A percentile compares a stretch with the other conserved stretches of the same genome.
Conservation (phyloP, 2,329 filamentous ascomycete genomes). For the Cladosporium halotolerans region DNA sequence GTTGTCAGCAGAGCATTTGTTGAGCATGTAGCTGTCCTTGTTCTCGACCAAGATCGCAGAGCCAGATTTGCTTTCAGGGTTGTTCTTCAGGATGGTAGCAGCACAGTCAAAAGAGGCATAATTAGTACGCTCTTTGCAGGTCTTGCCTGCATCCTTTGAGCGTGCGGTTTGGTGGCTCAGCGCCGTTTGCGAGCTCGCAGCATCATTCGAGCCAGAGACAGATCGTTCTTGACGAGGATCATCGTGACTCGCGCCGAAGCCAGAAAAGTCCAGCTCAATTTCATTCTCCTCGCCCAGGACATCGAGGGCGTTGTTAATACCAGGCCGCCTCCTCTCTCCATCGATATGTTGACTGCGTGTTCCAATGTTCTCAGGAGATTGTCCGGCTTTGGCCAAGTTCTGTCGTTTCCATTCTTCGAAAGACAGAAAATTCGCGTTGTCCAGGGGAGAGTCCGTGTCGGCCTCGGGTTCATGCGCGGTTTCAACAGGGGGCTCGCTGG, state of each 20-base stretch:
- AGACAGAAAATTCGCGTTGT: conserved; percentile 80
- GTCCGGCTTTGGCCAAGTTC: conserved; percentile 79
- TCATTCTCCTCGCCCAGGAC: conserved; percentile 82
- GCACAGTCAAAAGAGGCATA: conserved; percentile 97
- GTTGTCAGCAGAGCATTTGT: conserved; percentile 77
- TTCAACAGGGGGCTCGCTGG: conserved; percentile 13
- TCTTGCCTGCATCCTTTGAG: conserved; percentile 91
- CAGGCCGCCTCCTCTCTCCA: conserved; percentile 47
- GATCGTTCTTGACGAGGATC: background rate
- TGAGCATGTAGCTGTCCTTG: conserved; percentile 97
- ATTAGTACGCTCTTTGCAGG: conserved; percentile 95
- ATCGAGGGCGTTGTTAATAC: conserved; percentile 64
- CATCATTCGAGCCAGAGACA: background rate
- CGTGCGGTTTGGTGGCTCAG: conserved; percentile 39
- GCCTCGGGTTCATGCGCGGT: conserved; percentile 38
- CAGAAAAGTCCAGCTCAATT: conserved; percentile 67
- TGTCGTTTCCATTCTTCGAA: conserved; percentile 98
- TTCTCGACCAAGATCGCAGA: conserved; percentile 90
- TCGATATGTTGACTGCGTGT: conserved; percentile 32
- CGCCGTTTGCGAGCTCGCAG: conserved; percentile 19
- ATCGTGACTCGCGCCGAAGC: conserved; percentile 44
- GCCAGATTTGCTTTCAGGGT: conserved; percentile 75
- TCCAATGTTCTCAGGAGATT: conserved; percentile 63
- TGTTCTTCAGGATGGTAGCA: conserved; percentile 86
- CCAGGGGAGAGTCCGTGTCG: conserved; percentile 60